These are phyloP conservation scores for Circinella umbellata DNA, from an alignment of 371 early-diverging fungal genomes.

Conservation along the genomic window DNA sequence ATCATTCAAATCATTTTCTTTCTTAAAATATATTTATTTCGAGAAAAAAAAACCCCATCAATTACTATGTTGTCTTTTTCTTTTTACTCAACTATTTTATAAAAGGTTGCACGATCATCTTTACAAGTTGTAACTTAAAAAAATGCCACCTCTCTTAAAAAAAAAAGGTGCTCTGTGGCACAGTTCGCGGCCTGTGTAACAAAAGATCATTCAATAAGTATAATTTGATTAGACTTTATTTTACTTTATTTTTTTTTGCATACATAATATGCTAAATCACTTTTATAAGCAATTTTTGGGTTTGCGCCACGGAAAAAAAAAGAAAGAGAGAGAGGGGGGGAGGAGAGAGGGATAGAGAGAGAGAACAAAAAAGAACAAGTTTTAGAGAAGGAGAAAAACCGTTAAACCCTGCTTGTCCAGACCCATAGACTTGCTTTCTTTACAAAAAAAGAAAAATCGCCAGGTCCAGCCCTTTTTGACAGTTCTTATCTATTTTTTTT, in stretches of 20 bases:
- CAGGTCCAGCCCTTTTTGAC: constrained; percentile 5
- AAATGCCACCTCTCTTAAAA: too few relatives aligned
- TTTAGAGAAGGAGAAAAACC: too few relatives aligned
- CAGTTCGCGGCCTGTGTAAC: constrained; percentile 2
- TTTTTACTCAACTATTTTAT: too few relatives aligned
- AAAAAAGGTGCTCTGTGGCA: not conserved
- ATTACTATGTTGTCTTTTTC: too few relatives aligned
- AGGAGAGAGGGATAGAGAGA: not conserved
- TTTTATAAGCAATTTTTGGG: not conserved
- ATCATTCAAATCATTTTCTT: too few relatives aligned
- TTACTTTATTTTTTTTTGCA: not conserved
- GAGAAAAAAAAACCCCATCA: too few relatives aligned
- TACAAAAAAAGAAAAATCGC: not conserved
- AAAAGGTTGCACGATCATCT: too few relatives aligned
- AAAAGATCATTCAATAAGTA: not conserved
- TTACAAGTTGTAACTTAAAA: too few relatives aligned
- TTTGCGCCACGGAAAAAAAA: constrained; percentile 5
- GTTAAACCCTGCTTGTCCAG: constrained; percentile 8
- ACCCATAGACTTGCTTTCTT: not conserved
- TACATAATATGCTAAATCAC: not conserved
- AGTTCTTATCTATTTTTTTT: not conserved
- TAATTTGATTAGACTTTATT: not conserved
- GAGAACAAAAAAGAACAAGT: not conserved
- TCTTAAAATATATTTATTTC: too few relatives aligned
- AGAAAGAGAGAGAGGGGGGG: not conserved